Evolutionary conservation across 257 asterid species (phyloP).

Genomic region (Solanum piurae): DNA sequence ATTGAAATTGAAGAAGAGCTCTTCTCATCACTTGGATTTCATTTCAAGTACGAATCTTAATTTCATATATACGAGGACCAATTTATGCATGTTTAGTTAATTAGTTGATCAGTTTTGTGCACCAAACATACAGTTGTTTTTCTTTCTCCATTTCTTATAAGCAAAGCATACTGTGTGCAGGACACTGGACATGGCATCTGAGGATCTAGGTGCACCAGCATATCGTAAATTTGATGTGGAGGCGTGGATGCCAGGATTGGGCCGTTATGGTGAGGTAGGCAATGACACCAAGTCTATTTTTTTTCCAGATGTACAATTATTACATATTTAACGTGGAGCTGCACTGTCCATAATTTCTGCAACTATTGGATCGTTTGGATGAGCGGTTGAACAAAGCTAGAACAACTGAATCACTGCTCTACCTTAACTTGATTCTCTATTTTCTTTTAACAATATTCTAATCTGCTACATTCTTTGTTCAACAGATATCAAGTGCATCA

Average conservation of each 20-base stretch:
- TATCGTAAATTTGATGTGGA: constrained; percentile 93
- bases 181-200: constrained; percentile 91
- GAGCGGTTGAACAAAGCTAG: background rate
- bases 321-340: background rate
- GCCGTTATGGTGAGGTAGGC: constrained; percentile 86
- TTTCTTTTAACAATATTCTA: background rate
- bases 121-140: background rate
- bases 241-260: constrained; percentile 99
- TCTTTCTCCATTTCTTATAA: background rate
- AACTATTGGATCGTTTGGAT: background rate
- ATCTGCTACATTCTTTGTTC: background rate
- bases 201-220: constrained; percentile 97
- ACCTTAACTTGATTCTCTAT: background rate
- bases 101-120: background rate
- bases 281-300: background rate
- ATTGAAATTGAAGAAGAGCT: constrained; percentile 74
- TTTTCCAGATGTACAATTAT: background rate
- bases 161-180: constrained; percentile 15
- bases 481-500: constrained; percentile 95
- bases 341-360: background rate
- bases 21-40: constrained; percentile 79
- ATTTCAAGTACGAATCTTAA: constrained; percentile 51
- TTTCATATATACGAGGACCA: background rate
- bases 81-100: background rate
- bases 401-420: background rate